Conservation (phyloP, 352 stramenopile species). For the Pythium oligandrum region DNA sequence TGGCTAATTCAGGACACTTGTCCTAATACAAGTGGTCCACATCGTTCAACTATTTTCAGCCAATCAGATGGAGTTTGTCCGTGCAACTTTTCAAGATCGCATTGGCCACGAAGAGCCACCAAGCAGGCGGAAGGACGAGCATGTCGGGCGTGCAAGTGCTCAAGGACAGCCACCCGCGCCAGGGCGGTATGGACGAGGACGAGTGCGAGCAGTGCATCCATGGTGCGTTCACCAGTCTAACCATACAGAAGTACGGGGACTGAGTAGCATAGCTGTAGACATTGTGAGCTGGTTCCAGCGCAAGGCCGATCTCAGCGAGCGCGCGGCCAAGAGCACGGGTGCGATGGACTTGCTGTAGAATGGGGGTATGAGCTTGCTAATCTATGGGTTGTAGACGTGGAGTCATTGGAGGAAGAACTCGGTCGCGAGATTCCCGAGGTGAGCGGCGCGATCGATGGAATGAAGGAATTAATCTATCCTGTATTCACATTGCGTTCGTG, state of each 20-base stretch:
- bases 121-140: not conserved
- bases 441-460: constrained; percentile 1
- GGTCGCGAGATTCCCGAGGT: constrained; percentile 55
- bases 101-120: no score
- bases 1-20: no score
- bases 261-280: constrained; percentile 25
- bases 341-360: not conserved
- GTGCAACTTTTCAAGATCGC: no score
- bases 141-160: constrained; percentile 80
- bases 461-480: not conserved
- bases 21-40: no score
- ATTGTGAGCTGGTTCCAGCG: constrained; percentile 84
- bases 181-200: constrained; percentile 75
- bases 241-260: not conserved
- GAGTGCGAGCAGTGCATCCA: constrained; percentile 80
- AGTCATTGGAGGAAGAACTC: constrained; percentile 66
- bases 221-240: constrained; percentile 19
- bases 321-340: constrained; percentile 44
- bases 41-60: no score
- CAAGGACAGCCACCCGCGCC: constrained; percentile 59
- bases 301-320: constrained; percentile 57
- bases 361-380: not conserved
- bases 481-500: not conserved
- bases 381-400: constrained; percentile 17
- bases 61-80: no score